phyloP scores from a whole-genome alignment of 2,329 filamentous ascomycete species.

The Knufia fluminis region DNA sequence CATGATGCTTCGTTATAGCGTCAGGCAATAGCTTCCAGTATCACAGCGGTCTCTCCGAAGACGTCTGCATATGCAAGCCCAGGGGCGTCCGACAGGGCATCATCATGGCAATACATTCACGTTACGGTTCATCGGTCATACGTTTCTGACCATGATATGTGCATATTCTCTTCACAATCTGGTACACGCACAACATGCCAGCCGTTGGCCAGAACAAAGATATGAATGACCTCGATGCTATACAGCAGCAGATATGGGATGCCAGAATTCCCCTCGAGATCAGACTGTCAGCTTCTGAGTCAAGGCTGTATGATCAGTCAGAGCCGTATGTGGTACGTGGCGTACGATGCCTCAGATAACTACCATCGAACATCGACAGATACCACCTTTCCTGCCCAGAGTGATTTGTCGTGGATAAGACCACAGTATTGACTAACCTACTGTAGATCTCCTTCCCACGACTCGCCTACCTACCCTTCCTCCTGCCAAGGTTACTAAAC shows the following conservation, averaged over 20 bases:
- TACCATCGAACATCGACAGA: neutral
- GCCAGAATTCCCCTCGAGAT: conserved; percentile 54
- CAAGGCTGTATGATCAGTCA: conserved; percentile 49
- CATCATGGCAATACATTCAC: neutral
- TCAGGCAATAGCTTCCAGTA: no score
- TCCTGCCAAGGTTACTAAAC: conserved; percentile 51
- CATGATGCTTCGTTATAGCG: no score
- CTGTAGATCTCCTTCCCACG: conserved; percentile 44
- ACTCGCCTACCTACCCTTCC: conserved; percentile 59
- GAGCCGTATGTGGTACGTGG: conserved; percentile 50
- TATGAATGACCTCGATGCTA: conserved; percentile 11
- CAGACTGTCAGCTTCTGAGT: conserved; percentile 49
- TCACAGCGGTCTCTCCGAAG: no score
- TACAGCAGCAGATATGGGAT: conserved; percentile 41
- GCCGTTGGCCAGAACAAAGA: neutral
- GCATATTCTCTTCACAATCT: no score
- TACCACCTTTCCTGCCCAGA: neutral
- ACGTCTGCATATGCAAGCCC: no score
- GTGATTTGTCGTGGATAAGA: neutral
- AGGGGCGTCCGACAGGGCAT: no score
- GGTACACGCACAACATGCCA: neutral
- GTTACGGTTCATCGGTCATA: no score
- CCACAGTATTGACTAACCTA: neutral
- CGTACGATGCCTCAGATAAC: neutral
- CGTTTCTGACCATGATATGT: no score